These are phyloP conservation scores for Orychophragmus violaceus DNA, from an alignment of 345 rosid genomes.

Conservation along the genomic window DNA sequence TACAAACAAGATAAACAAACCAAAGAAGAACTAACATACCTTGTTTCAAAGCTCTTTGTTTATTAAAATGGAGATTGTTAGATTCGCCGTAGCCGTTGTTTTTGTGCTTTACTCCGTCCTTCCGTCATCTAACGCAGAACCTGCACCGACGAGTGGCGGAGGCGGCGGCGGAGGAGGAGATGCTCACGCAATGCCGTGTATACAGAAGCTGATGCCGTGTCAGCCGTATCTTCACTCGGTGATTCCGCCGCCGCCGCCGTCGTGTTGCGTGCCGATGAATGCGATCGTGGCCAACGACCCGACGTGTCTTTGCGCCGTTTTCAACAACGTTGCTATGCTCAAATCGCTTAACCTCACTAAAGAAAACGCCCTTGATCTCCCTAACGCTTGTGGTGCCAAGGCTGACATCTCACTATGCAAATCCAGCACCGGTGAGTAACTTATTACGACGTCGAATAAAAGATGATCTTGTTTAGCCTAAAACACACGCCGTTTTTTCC, in stretches of 20 bases:
- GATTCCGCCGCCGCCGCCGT: slow-evolving; percentile 29
- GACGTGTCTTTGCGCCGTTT: slow-evolving; percentile 47
- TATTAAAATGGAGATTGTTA: not conserved
- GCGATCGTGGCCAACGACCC: slow-evolving; percentile 25
- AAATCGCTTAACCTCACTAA: slow-evolving; percentile 37
- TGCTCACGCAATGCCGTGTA: slow-evolving; percentile 31
- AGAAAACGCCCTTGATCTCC: slow-evolving; percentile 42
- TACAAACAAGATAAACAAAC: not conserved
- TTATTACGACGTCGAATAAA: not conserved
- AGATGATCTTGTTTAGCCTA: not conserved
- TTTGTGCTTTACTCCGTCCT: not conserved
- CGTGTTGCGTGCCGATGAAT: slow-evolving; percentile 50
- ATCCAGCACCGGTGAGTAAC: slow-evolving; percentile 15
- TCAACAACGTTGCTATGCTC: slow-evolving; percentile 32
- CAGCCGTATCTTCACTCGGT: slow-evolving; percentile 32
- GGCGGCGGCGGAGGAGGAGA: slow-evolving; percentile 16
- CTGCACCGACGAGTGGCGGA: slow-evolving; percentile 3
- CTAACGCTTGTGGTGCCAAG: slow-evolving; percentile 46
- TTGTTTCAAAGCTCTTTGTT: not conserved
- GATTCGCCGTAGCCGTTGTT: slow-evolving; percentile 1
- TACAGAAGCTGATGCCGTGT: slow-evolving; percentile 55
- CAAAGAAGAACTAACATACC: not conserved
- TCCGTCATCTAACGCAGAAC: not conserved
- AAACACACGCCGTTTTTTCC: not conserved
- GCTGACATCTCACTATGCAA: slow-evolving; percentile 44